Base-by-base conservation (phyloP, 1,284 basidiomycete species). In the Cryptococcus wingfieldii region DNA sequence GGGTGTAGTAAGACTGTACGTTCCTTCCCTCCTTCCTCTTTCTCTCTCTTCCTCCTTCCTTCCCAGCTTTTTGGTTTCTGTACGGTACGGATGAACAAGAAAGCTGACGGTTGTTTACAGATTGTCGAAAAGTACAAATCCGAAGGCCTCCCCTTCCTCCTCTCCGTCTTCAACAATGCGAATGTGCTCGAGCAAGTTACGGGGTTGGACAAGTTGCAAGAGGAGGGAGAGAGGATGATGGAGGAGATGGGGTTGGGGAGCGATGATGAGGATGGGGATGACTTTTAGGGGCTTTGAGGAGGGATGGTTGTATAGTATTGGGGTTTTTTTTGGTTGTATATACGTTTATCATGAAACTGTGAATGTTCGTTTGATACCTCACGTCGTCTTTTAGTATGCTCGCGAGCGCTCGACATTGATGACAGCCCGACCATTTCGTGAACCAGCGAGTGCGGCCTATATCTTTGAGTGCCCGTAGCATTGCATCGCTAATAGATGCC, bases 161-260 rank as follows among this genome's bases (percentile, higher is more conserved):
- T 88, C 19, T 78, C 83, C 53, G 94, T 87, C 0, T 95, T 93
- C 76, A 91, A 94, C 62, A 90, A 96, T 61, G 77, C 82, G 1
- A 85, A 86, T 46, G 92, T 85, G 69, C 78, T 98, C 31, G 91
- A 94, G 77, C 76, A 77, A 55, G 73, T 97, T 59, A 94, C 91
- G 0, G 94, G 93, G 0, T 75, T 98, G 58, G 90, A 95, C 70
- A 82, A 86, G 76, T 75, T 96, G 64, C 86, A 90, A 65, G 82
- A 82, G 18, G 90, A 93, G 64, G 86, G 87, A 25, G 72, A 93
- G 71, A 46, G 27, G 45, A 25, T 28, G 18, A 27, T 46, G 25
- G 45, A 46, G 16, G 45, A 16, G 16, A 46, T 46, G 45, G 45
- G 27, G 10, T 9, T n/a, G 41, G n/a, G n/a, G 41, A 25, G 27